Conservation (phyloP, 139 green algal species). For the Coelastrella sp. region DNA sequence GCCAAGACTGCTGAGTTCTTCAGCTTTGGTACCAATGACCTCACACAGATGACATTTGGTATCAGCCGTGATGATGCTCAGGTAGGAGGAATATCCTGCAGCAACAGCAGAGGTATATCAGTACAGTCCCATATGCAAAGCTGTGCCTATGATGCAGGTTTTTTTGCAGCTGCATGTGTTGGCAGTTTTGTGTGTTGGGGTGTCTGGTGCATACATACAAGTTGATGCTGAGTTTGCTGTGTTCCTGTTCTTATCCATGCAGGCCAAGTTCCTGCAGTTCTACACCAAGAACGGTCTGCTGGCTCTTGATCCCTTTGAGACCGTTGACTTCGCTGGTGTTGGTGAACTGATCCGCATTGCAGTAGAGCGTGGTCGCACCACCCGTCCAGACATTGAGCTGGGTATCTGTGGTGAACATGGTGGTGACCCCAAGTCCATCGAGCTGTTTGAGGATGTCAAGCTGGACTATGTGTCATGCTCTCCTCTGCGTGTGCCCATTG, state of each 20-base stretch:
- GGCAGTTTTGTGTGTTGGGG: not conserved
- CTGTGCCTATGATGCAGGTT: no score
- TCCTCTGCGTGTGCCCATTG: conserved; percentile 92
- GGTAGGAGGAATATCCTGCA: no score
- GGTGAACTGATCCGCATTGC: conserved; percentile 89
- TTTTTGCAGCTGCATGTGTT: no score
- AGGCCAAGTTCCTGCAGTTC: conserved; percentile 86
- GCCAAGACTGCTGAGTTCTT: conserved; percentile 92
- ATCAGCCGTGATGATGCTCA: conserved; percentile 89
- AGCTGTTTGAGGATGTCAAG: conserved; percentile 77
- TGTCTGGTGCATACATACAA: conserved; percentile 62
- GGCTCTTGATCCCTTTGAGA: conserved; percentile 87
- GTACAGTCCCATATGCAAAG: not conserved
- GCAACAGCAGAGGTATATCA: not conserved
- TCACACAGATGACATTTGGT: conserved; percentile 94
- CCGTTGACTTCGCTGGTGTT: conserved; percentile 85
- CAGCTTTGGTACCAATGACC: conserved; percentile 94
- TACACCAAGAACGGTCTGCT: conserved; percentile 73
- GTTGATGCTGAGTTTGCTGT: conserved; percentile 84
- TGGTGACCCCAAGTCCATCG: conserved; percentile 84
- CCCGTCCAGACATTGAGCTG: conserved; percentile 78
- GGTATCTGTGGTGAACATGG: conserved; percentile 95
- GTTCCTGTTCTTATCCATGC: not conserved
- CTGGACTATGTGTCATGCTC: conserved; percentile 93
- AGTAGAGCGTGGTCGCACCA: conserved; percentile 73